Base-by-base conservation (phyloP, 345 rosid genomes). In the Trapa bicornis region DNA sequence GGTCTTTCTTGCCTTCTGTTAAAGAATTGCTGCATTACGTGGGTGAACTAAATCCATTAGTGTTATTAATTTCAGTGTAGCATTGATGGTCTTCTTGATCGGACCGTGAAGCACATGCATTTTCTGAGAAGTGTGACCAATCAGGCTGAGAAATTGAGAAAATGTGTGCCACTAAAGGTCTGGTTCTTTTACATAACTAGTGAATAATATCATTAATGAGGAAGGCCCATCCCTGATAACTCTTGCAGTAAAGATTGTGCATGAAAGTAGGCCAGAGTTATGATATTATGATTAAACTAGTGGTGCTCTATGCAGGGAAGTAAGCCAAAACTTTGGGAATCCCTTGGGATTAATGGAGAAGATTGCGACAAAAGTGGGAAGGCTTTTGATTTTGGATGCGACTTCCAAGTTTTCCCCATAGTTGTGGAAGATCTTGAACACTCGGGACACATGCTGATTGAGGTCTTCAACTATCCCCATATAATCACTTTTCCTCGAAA, bases 1-100 rank as follows among this genome's bases (percentile, higher is more conserved):
- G 16, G 67, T 65, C 13, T 58, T 32, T 58, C 37, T 32, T 11
- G 48, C 12, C 48, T 45, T 45, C 7, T 45, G 13, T 45, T 7
- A 6, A 2, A 45, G 12, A 45, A 1, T 41, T 64, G 45, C 48
- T 11, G 13, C 13, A 7, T 3, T 45, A 41, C 11, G 12, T 45
- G 2, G 9, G 13, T 45, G 48, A 45, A 11, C 11, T 45, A 13
- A 45, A 45, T 45, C 48, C 11, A 45, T 45, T 45, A 1, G 16
- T 41, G 8, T 2, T 8, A 41, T 8, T 22, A 16, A 65, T 47
- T 78, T 9, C 88, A 85, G 93, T 83, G 86, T 69, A 87, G 93
- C 85, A 87, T 87, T 37, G 93, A 87, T 65, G 80, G 79, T 53
- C 88, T 87, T 65, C 79, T 87, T 48, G 88, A 80, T 48, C 76